Evolutionary conservation across 306 rosid genomes (phyloP).

Genomic region (Benincasa hispida): DNA sequence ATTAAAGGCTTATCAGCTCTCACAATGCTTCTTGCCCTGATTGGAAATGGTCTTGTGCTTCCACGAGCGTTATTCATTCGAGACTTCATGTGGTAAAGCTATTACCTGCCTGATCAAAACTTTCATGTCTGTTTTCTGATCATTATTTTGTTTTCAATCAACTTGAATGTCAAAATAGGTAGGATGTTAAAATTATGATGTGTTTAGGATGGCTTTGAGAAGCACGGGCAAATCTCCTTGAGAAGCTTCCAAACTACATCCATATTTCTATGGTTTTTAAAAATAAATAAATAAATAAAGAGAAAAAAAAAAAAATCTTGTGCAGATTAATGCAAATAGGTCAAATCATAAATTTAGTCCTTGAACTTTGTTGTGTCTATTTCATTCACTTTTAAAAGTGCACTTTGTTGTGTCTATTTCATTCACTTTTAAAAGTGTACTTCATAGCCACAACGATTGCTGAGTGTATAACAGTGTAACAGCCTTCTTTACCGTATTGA

Average conservation of each 20-base stretch:
- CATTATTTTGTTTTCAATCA: neutral
- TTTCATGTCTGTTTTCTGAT: neutral
- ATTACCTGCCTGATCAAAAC: neutral
- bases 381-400: neutral
- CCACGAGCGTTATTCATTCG: conserved; percentile 81
- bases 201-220: neutral
- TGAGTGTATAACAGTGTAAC: neutral
- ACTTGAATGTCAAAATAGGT: neutral
- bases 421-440: neutral
- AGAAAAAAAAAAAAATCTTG: too few relatives aligned
- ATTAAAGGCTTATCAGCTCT: conserved; percentile 85
- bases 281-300: too few relatives aligned
- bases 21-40: conserved; percentile 92
- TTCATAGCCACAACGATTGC: neutral
- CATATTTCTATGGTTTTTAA: neutral
- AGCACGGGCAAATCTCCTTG: neutral
- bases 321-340: neutral
- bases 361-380: neutral
- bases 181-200: neutral
- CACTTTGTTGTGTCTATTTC: neutral
- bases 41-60: conserved; percentile 79
- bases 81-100: conserved; percentile 81
- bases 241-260: neutral
- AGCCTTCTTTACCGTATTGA: neutral
- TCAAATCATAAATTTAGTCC: neutral